A percentile compares a stretch with the other conserved stretches of the same genome.
Conservation (phyloP, 208 protist genomes). For the Trypanosoma platydactyli region DNA sequence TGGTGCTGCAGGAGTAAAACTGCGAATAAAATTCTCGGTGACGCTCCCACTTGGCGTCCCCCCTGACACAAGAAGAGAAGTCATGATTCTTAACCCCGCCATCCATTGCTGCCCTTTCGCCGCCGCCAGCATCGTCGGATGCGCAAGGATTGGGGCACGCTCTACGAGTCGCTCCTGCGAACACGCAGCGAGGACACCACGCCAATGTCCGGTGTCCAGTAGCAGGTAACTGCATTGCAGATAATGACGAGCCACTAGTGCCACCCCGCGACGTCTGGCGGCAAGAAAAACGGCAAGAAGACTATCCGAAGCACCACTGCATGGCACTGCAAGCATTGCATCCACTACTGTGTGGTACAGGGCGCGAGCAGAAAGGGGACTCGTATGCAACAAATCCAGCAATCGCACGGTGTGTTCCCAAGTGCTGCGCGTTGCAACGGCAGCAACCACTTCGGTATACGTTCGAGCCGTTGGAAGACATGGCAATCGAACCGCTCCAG, state of each 20-base stretch:
- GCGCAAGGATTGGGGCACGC: conserved; percentile 11
- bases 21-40: conserved; percentile 25
- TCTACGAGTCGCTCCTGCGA: conserved; percentile 28
- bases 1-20: conserved; percentile 21
- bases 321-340: conserved; percentile 31
- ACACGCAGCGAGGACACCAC: conserved; percentile 3
- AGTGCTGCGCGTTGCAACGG: conserved; percentile 38
- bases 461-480: conserved; percentile 68
- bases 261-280: conserved; percentile 23
- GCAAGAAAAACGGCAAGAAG: conserved; percentile 28
- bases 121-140: conserved; percentile 26
- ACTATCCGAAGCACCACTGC: conserved; percentile 13
- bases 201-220: conserved; percentile 22
- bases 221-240: conserved; percentile 26
- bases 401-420: conserved; percentile 45
- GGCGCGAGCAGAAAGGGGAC: conserved; percentile 46
- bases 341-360: conserved; percentile 60
- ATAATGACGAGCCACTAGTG: conserved; percentile 27
- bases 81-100: conserved; percentile 19
- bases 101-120: conserved; percentile 15
- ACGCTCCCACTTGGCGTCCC: conserved; percentile 5
- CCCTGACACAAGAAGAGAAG: conserved; percentile 18
- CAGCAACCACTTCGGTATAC: conserved; percentile 52
- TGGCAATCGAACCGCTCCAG: conserved; percentile 47
- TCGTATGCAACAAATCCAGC: conserved; percentile 54